Evolutionary conservation across 2,329 filamentous ascomycete genomes (phyloP).

Genomic region (Fusarium tanahbumbuense): DNA sequence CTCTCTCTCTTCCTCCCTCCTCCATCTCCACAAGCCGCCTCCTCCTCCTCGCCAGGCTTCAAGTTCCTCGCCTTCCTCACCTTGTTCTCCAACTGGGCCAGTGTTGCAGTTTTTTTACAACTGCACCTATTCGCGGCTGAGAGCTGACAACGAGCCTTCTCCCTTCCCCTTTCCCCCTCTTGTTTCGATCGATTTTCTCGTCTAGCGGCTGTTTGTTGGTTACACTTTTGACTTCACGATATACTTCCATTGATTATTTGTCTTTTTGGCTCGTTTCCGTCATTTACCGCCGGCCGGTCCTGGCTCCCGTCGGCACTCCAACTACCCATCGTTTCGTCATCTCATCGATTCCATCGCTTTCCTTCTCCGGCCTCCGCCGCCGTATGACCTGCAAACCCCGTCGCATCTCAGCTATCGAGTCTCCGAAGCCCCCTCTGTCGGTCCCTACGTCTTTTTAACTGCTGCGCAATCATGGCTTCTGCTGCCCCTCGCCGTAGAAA

Average conservation of each 20-base stretch:
- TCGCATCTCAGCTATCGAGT: constrained; percentile 45
- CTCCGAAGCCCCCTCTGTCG: constrained; percentile 48
- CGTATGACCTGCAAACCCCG: constrained; percentile 47
- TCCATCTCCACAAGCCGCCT: constrained; percentile 33
- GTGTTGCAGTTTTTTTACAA: constrained; percentile 33
- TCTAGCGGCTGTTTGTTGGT: constrained; percentile 45
- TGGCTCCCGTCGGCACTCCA: constrained; percentile 35
- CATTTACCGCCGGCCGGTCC: constrained; percentile 46
- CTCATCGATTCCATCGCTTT: constrained; percentile 25
- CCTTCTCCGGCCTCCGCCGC: constrained; percentile 33
- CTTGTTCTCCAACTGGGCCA: constrained; percentile 17
- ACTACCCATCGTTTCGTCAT: constrained; percentile 36
- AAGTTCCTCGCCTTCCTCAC: constrained; percentile 36
- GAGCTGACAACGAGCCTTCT: constrained; percentile 40
- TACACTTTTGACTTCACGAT: constrained; percentile 30
- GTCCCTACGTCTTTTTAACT: constrained; percentile 46
- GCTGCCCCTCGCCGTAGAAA: constrained; percentile 68
- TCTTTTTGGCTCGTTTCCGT: constrained; percentile 36
- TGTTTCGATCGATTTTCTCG: constrained; percentile 37
- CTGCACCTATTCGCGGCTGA: constrained; percentile 41
- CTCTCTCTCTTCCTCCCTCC: constrained; percentile 28
- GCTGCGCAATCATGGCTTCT: constrained; percentile 50
- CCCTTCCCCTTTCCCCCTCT: constrained; percentile 30
- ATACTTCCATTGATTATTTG: constrained; percentile 38
- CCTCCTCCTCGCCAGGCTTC: constrained; percentile 36